Percentiles rank a stretch among this genome's conserved stretches.
Evolutionary conservation across 352 stramenopile species (phyloP).

Genomic region (Blastocystis sp.): DNA sequence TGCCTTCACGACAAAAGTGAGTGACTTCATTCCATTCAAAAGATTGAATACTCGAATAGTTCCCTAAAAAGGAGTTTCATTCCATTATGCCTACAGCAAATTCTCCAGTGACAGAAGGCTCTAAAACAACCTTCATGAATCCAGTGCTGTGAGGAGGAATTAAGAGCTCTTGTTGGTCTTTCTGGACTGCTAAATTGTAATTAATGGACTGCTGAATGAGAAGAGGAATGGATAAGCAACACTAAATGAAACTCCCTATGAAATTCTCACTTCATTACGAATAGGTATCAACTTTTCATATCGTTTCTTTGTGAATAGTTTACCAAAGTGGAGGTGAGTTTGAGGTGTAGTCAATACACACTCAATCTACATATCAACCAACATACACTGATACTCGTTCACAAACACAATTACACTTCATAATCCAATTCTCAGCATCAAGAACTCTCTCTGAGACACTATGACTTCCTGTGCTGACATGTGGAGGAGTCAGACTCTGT

Average conservation of each 20-base stretch:
- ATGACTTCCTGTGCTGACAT: background rate
- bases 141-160: background rate
- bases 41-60: slow-evolving; percentile 37
- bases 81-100: background rate
- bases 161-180: slow-evolving; percentile 5
- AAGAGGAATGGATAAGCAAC: background rate
- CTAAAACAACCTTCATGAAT: slow-evolving; percentile 2
- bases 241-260: background rate
- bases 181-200: slow-evolving; percentile 17
- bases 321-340: slow-evolving; percentile 32
- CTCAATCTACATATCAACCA: background rate
- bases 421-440: background rate
- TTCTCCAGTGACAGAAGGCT: slow-evolving; percentile 1
- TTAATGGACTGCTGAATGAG: slow-evolving; percentile 52
- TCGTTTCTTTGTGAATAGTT: slow-evolving; percentile 48
- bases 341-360: slow-evolving; percentile 19
- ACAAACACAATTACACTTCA: background rate
- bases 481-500: background rate
- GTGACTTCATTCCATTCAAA: background rate
- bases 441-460: background rate
- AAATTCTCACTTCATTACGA: background rate
- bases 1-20: slow-evolving; percentile 50
- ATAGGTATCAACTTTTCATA: slow-evolving; percentile 13
- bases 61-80: background rate
- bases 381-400: background rate